phyloP scores from a whole-genome alignment of 805 yeast species.

The Komagataella mondaviorum region DNA sequence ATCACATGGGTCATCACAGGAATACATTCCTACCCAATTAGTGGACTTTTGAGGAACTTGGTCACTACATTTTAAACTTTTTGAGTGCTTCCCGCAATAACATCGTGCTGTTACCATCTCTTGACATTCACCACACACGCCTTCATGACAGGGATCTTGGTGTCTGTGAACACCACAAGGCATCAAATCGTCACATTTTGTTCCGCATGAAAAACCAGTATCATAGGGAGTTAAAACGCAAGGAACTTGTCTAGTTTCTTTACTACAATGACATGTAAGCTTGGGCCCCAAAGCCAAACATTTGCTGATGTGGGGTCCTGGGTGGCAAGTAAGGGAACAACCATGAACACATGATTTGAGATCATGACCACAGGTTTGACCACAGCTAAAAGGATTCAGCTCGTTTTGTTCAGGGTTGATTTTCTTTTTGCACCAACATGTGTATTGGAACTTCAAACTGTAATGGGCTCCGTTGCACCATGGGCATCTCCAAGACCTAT shows the following conservation, averaged over 20 bases:
- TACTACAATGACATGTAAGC: conserved; percentile 66
- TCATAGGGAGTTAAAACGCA: conserved; percentile 59
- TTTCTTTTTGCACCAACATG: conserved; percentile 85
- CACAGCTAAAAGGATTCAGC: conserved; percentile 75
- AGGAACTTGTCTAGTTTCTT: conserved; percentile 48
- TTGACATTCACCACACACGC: conserved; percentile 68
- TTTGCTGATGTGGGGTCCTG: conserved; percentile 68
- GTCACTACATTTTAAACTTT: conserved; percentile 29
- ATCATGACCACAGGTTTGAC: conserved; percentile 59
- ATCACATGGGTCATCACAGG: conserved; percentile 31
- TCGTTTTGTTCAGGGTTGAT: conserved; percentile 48
- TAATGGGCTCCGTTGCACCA: conserved; percentile 43
- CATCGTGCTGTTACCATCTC: conserved; percentile 36
- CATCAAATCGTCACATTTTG: conserved; percentile 42
- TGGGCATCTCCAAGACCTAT: conserved; percentile 76
- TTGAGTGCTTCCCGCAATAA: conserved; percentile 57
- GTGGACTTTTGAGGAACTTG: conserved; percentile 21
- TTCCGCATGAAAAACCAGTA: conserved; percentile 56
- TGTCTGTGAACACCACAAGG: conserved; percentile 71
- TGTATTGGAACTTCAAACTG: conserved; percentile 40
- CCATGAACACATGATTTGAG: conserved; percentile 53
- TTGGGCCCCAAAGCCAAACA: conserved; percentile 74
- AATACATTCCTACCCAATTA: conserved; percentile 36
- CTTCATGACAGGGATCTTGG: conserved; percentile 53
- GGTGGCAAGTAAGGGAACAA: conserved; percentile 70